Evolutionary conservation across 345 rosid species (phyloP).

Genomic region (Rhodamnia rubescens): DNA sequence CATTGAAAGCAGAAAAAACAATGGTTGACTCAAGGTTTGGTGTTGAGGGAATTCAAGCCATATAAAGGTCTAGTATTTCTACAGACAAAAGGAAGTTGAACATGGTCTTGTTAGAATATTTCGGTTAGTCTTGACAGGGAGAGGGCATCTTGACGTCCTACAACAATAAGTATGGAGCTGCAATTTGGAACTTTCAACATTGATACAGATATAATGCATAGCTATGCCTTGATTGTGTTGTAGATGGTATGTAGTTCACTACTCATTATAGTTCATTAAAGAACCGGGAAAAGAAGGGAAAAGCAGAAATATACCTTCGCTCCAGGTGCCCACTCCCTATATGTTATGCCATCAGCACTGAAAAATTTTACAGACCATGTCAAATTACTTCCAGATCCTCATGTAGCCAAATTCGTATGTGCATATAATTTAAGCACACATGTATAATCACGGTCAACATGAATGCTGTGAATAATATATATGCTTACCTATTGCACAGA

Average conservation of each 20-base stretch:
- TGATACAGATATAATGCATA: neutral
- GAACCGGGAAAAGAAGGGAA: neutral
- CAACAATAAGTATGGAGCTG: neutral
- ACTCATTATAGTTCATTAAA: neutral
- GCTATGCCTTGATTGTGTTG: neutral
- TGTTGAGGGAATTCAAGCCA: neutral
- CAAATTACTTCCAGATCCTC: neutral
- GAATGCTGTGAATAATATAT: neutral
- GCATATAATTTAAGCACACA: neutral
- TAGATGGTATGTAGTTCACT: neutral
- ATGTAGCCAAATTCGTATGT: neutral
- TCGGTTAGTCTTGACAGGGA: neutral
- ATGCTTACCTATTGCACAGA: neutral
- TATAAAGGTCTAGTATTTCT: neutral
- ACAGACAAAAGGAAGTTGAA: neutral
- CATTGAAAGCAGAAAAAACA: neutral
- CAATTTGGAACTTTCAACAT: neutral
- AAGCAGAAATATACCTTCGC: constrained; percentile 60
- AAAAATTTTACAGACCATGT: neutral
- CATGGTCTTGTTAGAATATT: neutral
- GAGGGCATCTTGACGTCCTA: neutral
- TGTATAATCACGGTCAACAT: neutral
- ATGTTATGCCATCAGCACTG: constrained; percentile 83
- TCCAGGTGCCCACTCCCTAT: constrained; percentile 99
- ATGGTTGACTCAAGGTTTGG: neutral